A percentile compares a stretch with the other conserved stretches of the same genome.
phyloP scores from a whole-genome alignment of 805 yeast genomes.

The Spathaspora boniae region DNA sequence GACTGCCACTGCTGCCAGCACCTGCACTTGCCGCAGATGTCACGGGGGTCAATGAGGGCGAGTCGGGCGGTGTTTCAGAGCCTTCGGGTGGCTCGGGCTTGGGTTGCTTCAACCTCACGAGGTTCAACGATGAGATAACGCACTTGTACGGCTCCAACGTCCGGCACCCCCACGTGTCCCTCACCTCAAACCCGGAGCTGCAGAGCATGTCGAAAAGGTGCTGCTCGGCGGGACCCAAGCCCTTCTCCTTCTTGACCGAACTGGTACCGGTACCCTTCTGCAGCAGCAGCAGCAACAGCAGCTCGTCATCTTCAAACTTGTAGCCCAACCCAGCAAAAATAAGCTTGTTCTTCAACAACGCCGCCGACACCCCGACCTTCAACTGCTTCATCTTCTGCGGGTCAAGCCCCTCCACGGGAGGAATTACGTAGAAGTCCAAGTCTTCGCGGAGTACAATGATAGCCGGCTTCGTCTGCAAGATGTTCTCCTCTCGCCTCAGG shows the following conservation, averaged over 20 bases:
- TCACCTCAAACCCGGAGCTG: slow-evolving; percentile 70
- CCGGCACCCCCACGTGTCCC: slow-evolving; percentile 83
- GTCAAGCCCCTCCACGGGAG: slow-evolving; percentile 58
- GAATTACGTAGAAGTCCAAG: slow-evolving; percentile 87
- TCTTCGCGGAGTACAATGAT: slow-evolving; percentile 92
- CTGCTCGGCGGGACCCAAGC: slow-evolving; percentile 85
- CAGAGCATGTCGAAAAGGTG: slow-evolving; percentile 94
- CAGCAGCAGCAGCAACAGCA: too few species aligned
- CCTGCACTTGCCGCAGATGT: slow-evolving; percentile 34
- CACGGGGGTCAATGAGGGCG: slow-evolving; percentile 43
- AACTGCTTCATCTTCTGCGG: slow-evolving; percentile 61
- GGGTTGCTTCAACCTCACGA: slow-evolving; percentile 52
- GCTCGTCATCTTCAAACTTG: slow-evolving; percentile 19
- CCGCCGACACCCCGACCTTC: slow-evolving; percentile 71
- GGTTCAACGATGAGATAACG: slow-evolving; percentile 78
- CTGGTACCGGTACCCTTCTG: slow-evolving; percentile 4
- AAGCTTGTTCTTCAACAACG: slow-evolving; percentile 50
- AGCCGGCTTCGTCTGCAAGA: slow-evolving; percentile 78
- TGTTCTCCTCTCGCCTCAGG: slow-evolving; percentile 32
- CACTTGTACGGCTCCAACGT: slow-evolving; percentile 85
- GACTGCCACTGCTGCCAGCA: slow-evolving; percentile 11
- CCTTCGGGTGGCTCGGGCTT: background rate
- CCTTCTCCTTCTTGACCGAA: slow-evolving; percentile 37
- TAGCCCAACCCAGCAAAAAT: slow-evolving; percentile 83
- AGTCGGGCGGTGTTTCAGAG: slow-evolving; percentile 37